Evolutionary conservation across 1,284 basidiomycete genomes (phyloP).

Genomic region (Rhizoctonia solani): DNA sequence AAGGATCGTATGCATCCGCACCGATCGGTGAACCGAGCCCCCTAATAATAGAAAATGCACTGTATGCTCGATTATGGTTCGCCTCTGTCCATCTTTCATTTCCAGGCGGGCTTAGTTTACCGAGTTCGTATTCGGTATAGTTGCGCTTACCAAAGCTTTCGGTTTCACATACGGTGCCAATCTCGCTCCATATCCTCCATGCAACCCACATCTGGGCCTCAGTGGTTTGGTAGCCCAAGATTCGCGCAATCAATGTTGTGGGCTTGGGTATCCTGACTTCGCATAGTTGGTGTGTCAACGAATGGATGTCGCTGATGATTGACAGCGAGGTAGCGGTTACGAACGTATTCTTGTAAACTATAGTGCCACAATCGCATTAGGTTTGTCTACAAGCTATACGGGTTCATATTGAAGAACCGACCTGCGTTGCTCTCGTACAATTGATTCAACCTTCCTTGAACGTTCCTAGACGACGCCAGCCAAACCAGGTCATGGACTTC

Average conservation of each 20-base stretch:
- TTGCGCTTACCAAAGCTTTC: slow-evolving; percentile 30
- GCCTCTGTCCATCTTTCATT: slow-evolving; percentile 22
- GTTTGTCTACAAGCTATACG: background rate
- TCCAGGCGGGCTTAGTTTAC: no score
- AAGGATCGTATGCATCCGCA: slow-evolving; percentile 29
- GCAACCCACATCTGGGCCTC: slow-evolving; percentile 26
- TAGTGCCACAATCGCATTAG: background rate
- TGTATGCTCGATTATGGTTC: slow-evolving; percentile 26
- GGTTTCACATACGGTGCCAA: slow-evolving; percentile 29
- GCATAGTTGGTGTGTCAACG: slow-evolving; percentile 24
- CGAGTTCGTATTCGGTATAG: background rate
- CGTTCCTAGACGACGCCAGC: slow-evolving; percentile 33
- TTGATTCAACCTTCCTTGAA: slow-evolving; percentile 18
- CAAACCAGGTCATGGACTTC: slow-evolving; percentile 30
- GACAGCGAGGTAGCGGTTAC: slow-evolving; percentile 21
- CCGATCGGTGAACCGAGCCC: slow-evolving; percentile 10
- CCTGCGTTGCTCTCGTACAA: slow-evolving; percentile 32
- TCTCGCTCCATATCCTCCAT: slow-evolving; percentile 33
- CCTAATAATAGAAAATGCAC: slow-evolving; percentile 17
- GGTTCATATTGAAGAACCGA: no score
- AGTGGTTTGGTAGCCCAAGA: slow-evolving; percentile 18
- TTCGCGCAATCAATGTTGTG: background rate
- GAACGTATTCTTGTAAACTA: slow-evolving; percentile 33
- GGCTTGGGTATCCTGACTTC: slow-evolving; percentile 21
- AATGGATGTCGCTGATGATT: slow-evolving; percentile 21